These are phyloP conservation scores for Dentipellis fragilis DNA, from an alignment of 768 basidiomycete genomes.

Conservation along the genomic window DNA sequence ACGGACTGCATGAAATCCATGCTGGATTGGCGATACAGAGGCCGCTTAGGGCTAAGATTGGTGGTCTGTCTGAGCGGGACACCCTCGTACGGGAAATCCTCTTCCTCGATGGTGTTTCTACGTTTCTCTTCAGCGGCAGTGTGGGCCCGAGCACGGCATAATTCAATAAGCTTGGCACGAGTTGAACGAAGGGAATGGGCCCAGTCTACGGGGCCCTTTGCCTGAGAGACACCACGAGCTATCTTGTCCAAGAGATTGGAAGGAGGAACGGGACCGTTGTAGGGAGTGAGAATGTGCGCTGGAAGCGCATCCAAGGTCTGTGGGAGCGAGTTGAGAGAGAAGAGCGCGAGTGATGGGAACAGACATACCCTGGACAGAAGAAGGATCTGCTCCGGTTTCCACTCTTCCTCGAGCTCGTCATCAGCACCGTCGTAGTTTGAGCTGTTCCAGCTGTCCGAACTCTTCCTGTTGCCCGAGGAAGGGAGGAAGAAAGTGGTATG, in stretches of 20 bases:
- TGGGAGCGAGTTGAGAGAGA: conserved; percentile 6
- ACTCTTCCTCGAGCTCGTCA: conserved; percentile 58
- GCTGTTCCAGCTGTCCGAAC: conserved; percentile 79
- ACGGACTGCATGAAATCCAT: conserved; percentile 72
- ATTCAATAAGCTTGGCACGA: conserved; percentile 71
- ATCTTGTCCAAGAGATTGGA: conserved; percentile 83
- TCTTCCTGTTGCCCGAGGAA: conserved; percentile 44
- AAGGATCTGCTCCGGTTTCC: conserved; percentile 65
- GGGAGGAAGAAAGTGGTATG: conserved; percentile 43
- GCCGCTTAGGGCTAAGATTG: conserved; percentile 34
- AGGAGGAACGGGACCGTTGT: conserved; percentile 75
- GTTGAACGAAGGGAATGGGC: conserved; percentile 76
- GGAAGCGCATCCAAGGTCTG: conserved; percentile 81
- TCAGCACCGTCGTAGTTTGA: conserved; percentile 51
- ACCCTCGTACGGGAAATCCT: conserved; percentile 32
- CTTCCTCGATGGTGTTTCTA: conserved; percentile 33
- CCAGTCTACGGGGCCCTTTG: conserved; percentile 73
- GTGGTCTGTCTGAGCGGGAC: conserved; percentile 33
- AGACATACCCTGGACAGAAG: conserved; percentile 54
- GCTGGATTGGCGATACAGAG: conserved; percentile 72
- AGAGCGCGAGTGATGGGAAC: conserved; percentile 3
- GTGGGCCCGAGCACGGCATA: conserved; percentile 57
- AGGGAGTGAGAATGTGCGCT: conserved; percentile 76
- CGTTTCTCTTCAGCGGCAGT: conserved; percentile 28
- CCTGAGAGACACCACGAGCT: conserved; percentile 63